phyloP scores from a whole-genome alignment of 2,329 filamentous ascomycete species.

The Dothideomycetes sp. region DNA sequence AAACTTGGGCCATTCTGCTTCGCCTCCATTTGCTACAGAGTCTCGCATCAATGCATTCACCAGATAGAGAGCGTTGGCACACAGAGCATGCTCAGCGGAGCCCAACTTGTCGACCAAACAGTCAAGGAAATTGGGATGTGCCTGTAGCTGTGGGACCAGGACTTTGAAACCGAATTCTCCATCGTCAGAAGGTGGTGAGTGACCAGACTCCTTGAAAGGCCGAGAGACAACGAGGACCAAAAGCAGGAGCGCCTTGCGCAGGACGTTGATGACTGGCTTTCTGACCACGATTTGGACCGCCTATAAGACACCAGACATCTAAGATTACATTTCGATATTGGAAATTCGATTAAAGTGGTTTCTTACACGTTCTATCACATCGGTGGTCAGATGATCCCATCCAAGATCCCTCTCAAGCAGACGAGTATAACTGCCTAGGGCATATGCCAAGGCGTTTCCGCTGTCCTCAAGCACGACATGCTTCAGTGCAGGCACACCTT shows the following conservation, averaged over 20 bases:
- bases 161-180: conserved; percentile 84
- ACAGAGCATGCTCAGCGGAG: conserved; percentile 89
- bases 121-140: conserved; percentile 89
- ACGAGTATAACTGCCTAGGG: conserved; percentile 77
- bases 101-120: conserved; percentile 86
- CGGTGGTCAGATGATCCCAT: conserved; percentile 78
- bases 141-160: conserved; percentile 80
- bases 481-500: conserved; percentile 71
- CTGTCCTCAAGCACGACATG: conserved; percentile 74
- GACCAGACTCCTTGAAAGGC: conserved; percentile 39
- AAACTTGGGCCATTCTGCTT: conserved; percentile 88
- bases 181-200: conserved; percentile 43
- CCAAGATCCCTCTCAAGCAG: conserved; percentile 95
- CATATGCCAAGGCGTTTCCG: conserved; percentile 93
- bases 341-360: neutral
- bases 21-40: conserved; percentile 66
- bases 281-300: conserved; percentile 89
- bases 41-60: conserved; percentile 94
- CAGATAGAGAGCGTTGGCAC: conserved; percentile 87
- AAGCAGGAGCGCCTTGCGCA: conserved; percentile 93
- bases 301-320: conserved; percentile 18
- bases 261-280: conserved; percentile 93
- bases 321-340: conserved; percentile 9
- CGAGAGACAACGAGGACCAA: conserved; percentile 87
- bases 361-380: conserved; percentile 57